Conservation (phyloP, 2,329 filamentous ascomycete genomes). For the Colletotrichum orchidophilum region DNA sequence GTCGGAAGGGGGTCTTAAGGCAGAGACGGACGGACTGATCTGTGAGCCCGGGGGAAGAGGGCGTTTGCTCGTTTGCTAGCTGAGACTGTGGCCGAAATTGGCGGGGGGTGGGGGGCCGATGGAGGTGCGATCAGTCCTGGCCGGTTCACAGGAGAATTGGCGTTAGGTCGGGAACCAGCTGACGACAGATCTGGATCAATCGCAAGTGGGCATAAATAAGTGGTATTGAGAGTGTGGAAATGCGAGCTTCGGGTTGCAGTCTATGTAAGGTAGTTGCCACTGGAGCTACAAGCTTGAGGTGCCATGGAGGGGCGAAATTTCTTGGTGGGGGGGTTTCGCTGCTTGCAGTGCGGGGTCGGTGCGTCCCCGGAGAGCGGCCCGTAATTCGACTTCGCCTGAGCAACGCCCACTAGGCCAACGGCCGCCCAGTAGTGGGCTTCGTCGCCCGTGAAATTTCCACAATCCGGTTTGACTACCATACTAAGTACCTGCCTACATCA, state of each 20-base stretch:
- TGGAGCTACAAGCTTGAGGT: conserved; percentile 12
- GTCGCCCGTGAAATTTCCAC: not conserved
- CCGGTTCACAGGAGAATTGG: not conserved
- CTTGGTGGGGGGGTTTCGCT: conserved; percentile 19
- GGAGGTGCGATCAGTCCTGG: not conserved
- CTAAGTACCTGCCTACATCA: not conserved
- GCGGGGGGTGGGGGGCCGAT: too few relatives aligned
- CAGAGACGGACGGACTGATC: not conserved
- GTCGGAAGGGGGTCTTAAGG: too few relatives aligned
- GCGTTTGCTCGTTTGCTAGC: too few relatives aligned
- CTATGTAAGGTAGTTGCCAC: not conserved
- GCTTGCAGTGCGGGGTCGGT: conserved; percentile 16
- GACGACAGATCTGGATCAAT: not conserved
- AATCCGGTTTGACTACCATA: too few relatives aligned
- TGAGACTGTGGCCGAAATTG: not conserved
- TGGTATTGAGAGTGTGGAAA: not conserved
- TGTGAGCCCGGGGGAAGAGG: not conserved
- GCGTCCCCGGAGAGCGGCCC: not conserved
- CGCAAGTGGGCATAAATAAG: not conserved
- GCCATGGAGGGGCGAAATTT: conserved; percentile 31
- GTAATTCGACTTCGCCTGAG: not conserved
- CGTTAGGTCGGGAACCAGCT: not conserved
- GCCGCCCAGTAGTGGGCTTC: not conserved
- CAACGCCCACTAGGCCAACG: not conserved
- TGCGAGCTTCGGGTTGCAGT: not conserved